Evolutionary conservation across 192 early-diverging fungal species (phyloP), one percentile per base, ranked within the genome.

Genomic region (Backusella sp.): DNA sequence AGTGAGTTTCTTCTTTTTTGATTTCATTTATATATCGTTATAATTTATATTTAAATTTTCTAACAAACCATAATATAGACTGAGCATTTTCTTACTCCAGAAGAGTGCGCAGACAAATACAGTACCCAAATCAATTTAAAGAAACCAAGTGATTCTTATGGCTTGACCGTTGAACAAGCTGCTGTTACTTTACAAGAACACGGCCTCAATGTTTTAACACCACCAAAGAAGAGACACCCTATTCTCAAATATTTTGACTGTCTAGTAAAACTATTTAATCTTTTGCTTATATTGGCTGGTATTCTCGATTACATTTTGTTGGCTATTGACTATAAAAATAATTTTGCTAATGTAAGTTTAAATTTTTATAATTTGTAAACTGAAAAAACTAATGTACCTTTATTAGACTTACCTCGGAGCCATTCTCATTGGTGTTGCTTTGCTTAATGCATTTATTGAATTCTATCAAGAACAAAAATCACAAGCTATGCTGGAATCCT

Each of bases 401-500:
- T 37, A n/a, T 19, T 84, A 95, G 92, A 88, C 88, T 26, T 97
- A 97, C 77, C 89, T 96, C 56, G 97, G 97, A 32, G 92, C 91
- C 53, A 96, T 99, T 76, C 86, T 97, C 1, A 89, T 99, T 70
- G 86, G 68, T 62, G 95, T 99, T 53, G 94, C 96, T 1, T 92
- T 99, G 68, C 66, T 95, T 53, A 99, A 99, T 80, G 94, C 97
- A 2, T 85, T 83, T 37, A 95, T 99, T 79, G 97, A 99, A 81
- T 97, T 96, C 82, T 93, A 92, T 76, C 97, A 99, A 84, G 83
- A 89, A 68, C 94, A 93, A 83, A 99, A 99, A 84, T 92, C 93
- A 36, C 90, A 92, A 30, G 94, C 94, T 41, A 91, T 96, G 66
- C 82, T 99, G 39, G 94, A 96, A 41, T 96, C 96, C 6, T 94